phyloP scores from a whole-genome alignment of 2,329 filamentous ascomycete species.

The Coniochaeta sp. region DNA sequence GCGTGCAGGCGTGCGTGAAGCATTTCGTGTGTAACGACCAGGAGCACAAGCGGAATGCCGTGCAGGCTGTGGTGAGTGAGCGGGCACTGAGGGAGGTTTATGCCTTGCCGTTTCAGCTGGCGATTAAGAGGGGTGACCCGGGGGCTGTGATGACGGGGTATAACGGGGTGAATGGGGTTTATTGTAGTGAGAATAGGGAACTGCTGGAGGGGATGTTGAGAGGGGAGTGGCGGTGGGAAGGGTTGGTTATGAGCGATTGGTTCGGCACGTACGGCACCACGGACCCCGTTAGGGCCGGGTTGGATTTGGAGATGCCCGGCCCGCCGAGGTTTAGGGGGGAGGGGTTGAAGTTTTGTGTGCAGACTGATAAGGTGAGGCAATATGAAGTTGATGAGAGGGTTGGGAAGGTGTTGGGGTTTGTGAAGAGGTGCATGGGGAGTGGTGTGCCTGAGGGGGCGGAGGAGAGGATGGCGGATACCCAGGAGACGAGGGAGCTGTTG shows the following conservation, averaged over 20 bases:
- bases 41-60: constrained; percentile 49
- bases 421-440: constrained; percentile 48
- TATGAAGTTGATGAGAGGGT: constrained; percentile 52
- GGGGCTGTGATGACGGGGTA: constrained; percentile 53
- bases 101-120: constrained; percentile 49
- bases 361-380: constrained; percentile 47
- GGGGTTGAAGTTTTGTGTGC: constrained; percentile 42
- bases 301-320: constrained; percentile 56
- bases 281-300: constrained; percentile 40
- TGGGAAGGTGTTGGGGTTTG: constrained; percentile 49
- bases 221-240: constrained; percentile 51
- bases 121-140: constrained; percentile 35
- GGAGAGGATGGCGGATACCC: constrained; percentile 49
- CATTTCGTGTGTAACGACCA: constrained; percentile 58
- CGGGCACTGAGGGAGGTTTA: constrained; percentile 54
- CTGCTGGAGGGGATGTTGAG: constrained; percentile 44
- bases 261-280: constrained; percentile 49
- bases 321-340: constrained; percentile 44
- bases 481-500: constrained; percentile 56
- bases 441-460: constrained; percentile 47
- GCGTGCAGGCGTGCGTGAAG: constrained; percentile 51
- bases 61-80: constrained; percentile 47
- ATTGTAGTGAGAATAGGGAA: constrained; percentile 46
- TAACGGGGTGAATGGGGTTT: constrained; percentile 50
- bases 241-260: constrained; percentile 55